Percentiles rank a stretch among this genome's conserved stretches.
Evolutionary conservation across 2,329 filamentous ascomycete genomes (phyloP).

Genomic region (Epichloe uncinata): DNA sequence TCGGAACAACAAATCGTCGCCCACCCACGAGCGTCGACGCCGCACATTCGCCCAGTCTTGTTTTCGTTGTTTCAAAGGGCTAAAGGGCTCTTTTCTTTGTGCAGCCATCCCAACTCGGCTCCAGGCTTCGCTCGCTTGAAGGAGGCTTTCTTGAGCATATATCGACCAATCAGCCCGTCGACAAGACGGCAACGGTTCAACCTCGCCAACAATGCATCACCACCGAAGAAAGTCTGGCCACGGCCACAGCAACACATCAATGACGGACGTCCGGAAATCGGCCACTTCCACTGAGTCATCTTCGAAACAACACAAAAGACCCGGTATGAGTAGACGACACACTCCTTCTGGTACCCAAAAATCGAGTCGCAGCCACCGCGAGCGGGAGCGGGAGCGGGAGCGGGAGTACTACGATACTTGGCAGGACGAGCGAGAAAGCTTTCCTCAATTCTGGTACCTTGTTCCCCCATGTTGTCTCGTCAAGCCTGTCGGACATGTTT

Average conservation of each 20-base stretch:
- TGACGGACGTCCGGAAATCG: constrained; percentile 41
- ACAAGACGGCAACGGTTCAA: constrained; percentile 1
- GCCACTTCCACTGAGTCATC: constrained; percentile 29
- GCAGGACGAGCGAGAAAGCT: constrained; percentile 48
- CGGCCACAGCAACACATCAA: constrained; percentile 36
- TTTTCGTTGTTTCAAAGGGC: too few species aligned
- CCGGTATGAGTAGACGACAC: constrained; percentile 31
- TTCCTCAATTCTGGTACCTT: constrained; percentile 52
- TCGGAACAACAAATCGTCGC: too few species aligned
- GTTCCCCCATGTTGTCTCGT: not conserved
- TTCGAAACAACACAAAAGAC: constrained; percentile 34
- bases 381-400: constrained; percentile 34
- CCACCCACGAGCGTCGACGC: too few species aligned
- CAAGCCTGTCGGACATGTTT: not conserved
- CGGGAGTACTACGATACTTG: constrained; percentile 29
- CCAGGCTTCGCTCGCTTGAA: not conserved
- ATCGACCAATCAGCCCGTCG: constrained; percentile 3
- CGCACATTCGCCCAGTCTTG: too few species aligned
- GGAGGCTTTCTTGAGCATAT: not conserved
- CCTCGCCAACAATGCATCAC: constrained; percentile 35
- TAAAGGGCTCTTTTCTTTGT: too few species aligned
- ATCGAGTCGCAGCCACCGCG: constrained; percentile 35
- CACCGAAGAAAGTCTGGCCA: constrained; percentile 44
- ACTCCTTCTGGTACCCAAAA: constrained; percentile 29
- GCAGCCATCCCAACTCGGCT: not conserved